A percentile compares a stretch with the other conserved stretches of the same genome.
Evolutionary conservation across 2,329 filamentous ascomycete species (phyloP).

Genomic region (Cladophialophora carrionii): DNA sequence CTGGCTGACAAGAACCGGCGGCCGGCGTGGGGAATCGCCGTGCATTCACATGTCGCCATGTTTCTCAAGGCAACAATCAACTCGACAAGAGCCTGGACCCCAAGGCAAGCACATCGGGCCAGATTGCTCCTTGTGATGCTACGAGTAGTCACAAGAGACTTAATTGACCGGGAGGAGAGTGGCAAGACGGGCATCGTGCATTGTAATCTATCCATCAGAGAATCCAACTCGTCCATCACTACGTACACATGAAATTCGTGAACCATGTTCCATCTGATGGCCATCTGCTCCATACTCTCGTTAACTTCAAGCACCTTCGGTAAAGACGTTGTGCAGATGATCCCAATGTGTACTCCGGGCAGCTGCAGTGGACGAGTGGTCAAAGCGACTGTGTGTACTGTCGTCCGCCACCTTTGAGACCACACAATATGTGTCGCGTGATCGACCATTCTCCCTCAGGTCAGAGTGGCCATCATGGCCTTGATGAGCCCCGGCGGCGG

Average conservation of each 20-base stretch:
- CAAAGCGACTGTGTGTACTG: background rate
- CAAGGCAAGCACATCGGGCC: background rate
- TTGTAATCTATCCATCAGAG: constrained; percentile 5
- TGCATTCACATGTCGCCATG: constrained; percentile 5
- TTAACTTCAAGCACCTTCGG: background rate
- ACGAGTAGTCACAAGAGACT: too few species aligned
- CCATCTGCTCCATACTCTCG: background rate
- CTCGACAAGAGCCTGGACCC: background rate
- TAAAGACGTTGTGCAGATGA: background rate
- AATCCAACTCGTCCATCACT: background rate
- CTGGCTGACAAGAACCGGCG: constrained; percentile 15
- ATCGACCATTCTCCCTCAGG: constrained; percentile 48
- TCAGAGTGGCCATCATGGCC: constrained; percentile 72
- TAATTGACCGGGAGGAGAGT: too few species aligned
- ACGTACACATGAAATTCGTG: constrained; percentile 14
- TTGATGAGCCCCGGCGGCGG: constrained; percentile 66
- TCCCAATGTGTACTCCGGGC: background rate
- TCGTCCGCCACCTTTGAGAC: background rate
- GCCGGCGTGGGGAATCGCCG: constrained; percentile 11
- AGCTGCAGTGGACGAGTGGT: background rate
- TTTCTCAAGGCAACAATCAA: constrained; percentile 11
- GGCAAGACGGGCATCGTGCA: background rate
- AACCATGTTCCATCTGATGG: background rate
- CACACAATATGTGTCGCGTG: background rate
- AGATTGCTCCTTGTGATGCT: background rate